Base-by-base conservation (phyloP, 192 early-diverging fungal species). In the Coemansia aciculifera region DNA sequence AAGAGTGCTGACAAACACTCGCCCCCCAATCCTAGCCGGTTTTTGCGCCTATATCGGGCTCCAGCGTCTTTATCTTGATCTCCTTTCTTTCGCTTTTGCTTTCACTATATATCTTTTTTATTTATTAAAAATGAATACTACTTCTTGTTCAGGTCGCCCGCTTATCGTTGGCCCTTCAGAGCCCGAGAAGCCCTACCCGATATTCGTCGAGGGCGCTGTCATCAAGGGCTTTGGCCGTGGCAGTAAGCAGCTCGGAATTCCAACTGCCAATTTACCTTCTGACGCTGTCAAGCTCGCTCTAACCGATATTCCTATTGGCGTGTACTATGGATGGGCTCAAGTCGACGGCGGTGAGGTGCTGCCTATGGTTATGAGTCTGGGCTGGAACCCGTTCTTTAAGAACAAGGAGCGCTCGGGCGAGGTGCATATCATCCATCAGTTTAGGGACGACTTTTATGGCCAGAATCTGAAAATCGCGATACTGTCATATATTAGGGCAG, bases 301-400 rank as follows among this genome's bases (percentile, higher is more conserved):
- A 43, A 68, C 81, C 9, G 80, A 85, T 21, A 63, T 95, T 37
- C 86, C 90, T 1, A 91, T 92, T 15, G 98, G 98, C 62, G 93
- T 99, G 59, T 96, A 98, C 84, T 94, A 91, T 67, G 98, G 98
- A 5, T 99, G 94, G 94, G 94, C 93, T 21, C 82, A 87, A 31
- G 87, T 98, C 21, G 60, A 2, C 32, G 34, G 69, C 10, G 65
- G 71, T 1, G 32, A 17, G 0, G 89, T 98, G 7, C 87, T 88
- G 49, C 93, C 94, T n/a, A 98, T 99, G 97, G 97, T 98, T 17
- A 97, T 98, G 95, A 94, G 92, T 63, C 88, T 95, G 48, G 98
- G 98, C 17, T 99, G 98, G 98, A 99, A 99, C 81, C 98, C 98
- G 13, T 98, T 90, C 74, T 93, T 95, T 76, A 93, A 98, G 68